Percentiles rank a stretch among this genome's conserved stretches.
Conservation (phyloP, 2,329 filamentous ascomycete genomes). For the Venturia carpophila region DNA sequence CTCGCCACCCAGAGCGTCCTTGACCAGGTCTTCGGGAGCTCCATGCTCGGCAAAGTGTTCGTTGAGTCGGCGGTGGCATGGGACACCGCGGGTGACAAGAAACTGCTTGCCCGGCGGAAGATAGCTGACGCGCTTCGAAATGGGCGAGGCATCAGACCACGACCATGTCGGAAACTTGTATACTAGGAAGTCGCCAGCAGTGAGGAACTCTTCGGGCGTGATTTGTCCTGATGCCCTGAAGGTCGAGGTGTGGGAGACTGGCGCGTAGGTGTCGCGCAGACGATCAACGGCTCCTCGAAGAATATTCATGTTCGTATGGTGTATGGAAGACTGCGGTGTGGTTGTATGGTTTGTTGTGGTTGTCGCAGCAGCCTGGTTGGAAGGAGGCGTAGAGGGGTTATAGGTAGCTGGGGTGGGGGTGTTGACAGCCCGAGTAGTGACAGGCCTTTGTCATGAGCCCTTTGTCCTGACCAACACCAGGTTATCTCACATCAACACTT, state of each 20-base stretch:
- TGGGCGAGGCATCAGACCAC: conserved; percentile 84
- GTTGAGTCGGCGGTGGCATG: conserved; percentile 83
- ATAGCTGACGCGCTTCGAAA: conserved; percentile 67
- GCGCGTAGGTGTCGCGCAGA: conserved; percentile 37
- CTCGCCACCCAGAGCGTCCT: conserved; percentile 57
- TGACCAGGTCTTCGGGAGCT: conserved; percentile 77
- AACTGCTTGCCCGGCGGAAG: conserved; percentile 90
- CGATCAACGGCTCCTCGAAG: conserved; percentile 10
- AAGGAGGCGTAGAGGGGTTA: neutral
- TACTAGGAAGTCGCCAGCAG: conserved; percentile 92
- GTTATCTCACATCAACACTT: too few species aligned
- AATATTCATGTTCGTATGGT: conserved; percentile 8
- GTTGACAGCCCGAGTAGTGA: neutral
- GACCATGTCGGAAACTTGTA: conserved; percentile 99
- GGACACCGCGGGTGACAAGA: conserved; percentile 87
- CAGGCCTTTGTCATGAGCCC: neutral
- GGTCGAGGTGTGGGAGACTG: conserved; percentile 80
- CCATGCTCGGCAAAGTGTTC: conserved; percentile 85
- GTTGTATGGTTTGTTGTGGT: neutral
- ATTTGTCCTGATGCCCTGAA: conserved; percentile 93
- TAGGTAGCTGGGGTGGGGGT: neutral
- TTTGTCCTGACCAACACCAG: neutral
- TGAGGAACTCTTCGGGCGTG: conserved; percentile 92
- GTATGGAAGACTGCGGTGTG: neutral
- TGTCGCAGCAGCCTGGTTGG: neutral